Conservation (phyloP, 345 rosid species). For the Iberis pinnata region DNA sequence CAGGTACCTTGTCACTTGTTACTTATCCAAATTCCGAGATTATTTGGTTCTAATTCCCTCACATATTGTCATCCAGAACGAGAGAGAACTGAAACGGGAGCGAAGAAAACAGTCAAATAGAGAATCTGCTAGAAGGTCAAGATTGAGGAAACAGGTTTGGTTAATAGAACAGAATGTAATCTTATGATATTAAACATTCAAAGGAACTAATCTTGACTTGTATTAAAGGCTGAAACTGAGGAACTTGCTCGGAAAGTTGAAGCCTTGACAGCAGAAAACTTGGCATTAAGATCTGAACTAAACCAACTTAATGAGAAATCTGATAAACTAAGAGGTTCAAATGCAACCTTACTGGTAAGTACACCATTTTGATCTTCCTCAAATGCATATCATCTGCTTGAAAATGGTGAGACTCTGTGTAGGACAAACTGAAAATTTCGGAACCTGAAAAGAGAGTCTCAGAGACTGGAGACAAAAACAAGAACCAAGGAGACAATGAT, state of each 20-base stretch:
- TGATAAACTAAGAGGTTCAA: slow-evolving; percentile 67
- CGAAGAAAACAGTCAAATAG: slow-evolving; percentile 92
- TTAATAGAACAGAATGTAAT: background rate
- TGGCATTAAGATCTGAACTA: slow-evolving; percentile 67
- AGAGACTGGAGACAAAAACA: slow-evolving; percentile 36
- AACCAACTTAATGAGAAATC: slow-evolving; percentile 58
- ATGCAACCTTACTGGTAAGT: slow-evolving; percentile 55
- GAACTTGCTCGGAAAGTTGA: slow-evolving; percentile 74
- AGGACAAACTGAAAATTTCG: slow-evolving; percentile 53
- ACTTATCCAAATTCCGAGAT: background rate
- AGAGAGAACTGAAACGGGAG: slow-evolving; percentile 80
- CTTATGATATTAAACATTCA: background rate
- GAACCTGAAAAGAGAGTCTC: slow-evolving; percentile 33
- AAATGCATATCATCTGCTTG: background rate
- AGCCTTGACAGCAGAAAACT: slow-evolving; percentile 53
- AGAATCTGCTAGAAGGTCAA: slow-evolving; percentile 95
- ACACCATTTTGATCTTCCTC: background rate
- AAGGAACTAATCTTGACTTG: background rate
- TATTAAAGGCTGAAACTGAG: slow-evolving; percentile 73
- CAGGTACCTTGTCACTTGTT: slow-evolving; percentile 46
- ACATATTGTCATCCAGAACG: slow-evolving; percentile 41
- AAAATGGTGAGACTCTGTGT: background rate
- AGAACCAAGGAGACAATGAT: slow-evolving; percentile 42
- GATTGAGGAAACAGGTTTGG: slow-evolving; percentile 88
- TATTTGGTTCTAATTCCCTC: background rate